Evolutionary conservation across 75 land plant genomes (phyloP).

Genomic region (Selaginella moellendorffii): DNA sequence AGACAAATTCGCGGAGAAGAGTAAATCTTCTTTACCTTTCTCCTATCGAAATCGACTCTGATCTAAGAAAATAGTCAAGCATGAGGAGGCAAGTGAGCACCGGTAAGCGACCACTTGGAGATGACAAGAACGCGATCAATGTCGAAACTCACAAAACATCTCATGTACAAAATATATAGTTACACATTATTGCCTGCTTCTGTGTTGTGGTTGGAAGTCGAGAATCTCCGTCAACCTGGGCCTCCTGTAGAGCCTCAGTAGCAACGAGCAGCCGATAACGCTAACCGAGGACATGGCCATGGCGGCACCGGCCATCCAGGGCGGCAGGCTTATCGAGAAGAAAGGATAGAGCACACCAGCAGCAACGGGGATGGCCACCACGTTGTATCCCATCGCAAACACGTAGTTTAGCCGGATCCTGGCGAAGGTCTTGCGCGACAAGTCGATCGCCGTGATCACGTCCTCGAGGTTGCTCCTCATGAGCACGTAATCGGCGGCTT

Average conservation of each 20-base stretch:
- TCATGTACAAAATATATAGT: too few relatives aligned
- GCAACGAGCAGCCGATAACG: conserved; percentile 89
- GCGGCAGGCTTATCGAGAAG: conserved; percentile 52
- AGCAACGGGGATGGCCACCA: conserved; percentile 81
- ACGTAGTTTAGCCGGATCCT: conserved; percentile 73
- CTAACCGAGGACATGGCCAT: conserved; percentile 94
- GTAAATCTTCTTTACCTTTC: too few relatives aligned
- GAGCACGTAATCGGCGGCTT: conserved; percentile 92
- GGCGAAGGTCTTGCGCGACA: conserved; percentile 76
- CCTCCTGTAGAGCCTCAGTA: conserved; percentile 56
- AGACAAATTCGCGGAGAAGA: too few relatives aligned
- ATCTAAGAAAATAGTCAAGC: too few relatives aligned
- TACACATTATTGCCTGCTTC: too few relatives aligned
- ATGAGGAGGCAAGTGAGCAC: too few relatives aligned
- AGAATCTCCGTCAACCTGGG: conserved; percentile 72
- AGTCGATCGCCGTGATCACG: conserved; percentile 94
- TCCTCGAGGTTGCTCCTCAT: conserved; percentile 88
- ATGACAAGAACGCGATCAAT: too few relatives aligned
- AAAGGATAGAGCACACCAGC: conserved; percentile 76
- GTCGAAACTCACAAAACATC: too few relatives aligned
- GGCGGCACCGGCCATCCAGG: conserved; percentile 95
- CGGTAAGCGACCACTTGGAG: too few relatives aligned
- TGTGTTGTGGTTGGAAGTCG: too few relatives aligned
- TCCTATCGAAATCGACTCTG: too few relatives aligned
- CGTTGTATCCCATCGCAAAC: conserved; percentile 96